Evolutionary conservation across 148 eudicot genomes (phyloP).

Genomic region (Fagopyrum esculentum): DNA sequence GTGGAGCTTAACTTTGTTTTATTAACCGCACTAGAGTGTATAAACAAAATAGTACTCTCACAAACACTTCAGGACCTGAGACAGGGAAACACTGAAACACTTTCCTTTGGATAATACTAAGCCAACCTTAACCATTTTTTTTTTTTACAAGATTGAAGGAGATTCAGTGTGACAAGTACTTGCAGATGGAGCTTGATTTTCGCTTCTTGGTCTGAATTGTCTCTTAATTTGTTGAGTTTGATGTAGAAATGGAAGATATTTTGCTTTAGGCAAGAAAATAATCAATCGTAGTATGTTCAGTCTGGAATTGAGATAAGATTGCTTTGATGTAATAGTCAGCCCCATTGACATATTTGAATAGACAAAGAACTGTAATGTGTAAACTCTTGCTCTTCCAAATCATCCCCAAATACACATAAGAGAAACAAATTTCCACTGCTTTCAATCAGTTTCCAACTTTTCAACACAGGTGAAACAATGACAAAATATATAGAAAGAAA

Average conservation of each 20-base stretch:
- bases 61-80: too few species aligned
- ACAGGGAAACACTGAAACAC: too few species aligned
- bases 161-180: background rate
- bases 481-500: background rate
- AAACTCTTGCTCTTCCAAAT: too few species aligned
- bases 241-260: conserved; percentile 55
- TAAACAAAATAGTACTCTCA: too few species aligned
- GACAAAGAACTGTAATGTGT: too few species aligned
- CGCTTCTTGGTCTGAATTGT: background rate
- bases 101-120: too few species aligned
- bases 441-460: background rate
- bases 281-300: background rate
- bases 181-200: background rate
- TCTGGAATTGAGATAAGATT: background rate
- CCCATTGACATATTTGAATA: too few species aligned
- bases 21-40: too few species aligned
- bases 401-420: too few species aligned
- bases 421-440: background rate
- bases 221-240: background rate
- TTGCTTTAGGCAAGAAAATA: conserved; percentile 67
- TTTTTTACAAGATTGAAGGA: too few species aligned
- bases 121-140: too few species aligned
- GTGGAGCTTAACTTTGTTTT: too few species aligned
- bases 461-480: background rate
- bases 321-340: background rate